Evolutionary conservation across 768 basidiomycete species (phyloP).

Genomic region (Rossbeevera mucosa): DNA sequence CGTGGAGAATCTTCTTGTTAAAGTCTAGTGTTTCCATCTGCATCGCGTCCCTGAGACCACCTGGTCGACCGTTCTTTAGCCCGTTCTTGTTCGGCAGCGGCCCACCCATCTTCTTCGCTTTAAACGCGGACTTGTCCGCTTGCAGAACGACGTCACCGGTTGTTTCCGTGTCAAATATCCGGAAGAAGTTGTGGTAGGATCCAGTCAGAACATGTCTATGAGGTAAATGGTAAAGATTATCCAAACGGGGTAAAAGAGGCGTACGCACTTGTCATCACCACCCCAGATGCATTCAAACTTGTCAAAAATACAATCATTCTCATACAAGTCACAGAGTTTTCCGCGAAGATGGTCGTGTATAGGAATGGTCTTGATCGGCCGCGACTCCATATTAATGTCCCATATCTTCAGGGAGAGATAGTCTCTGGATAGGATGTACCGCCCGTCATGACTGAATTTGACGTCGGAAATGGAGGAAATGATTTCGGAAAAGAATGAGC

Average conservation of each 20-base stretch:
- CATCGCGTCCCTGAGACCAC: conserved; percentile 75
- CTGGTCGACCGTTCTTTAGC: conserved; percentile 73
- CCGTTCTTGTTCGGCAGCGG: conserved; percentile 66
- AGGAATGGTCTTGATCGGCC: conserved; percentile 94
- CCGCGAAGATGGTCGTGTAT: conserved; percentile 97
- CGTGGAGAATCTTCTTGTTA: conserved; percentile 95
- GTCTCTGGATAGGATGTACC: conserved; percentile 94
- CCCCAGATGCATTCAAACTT: conserved; percentile 99
- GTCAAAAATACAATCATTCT: conserved; percentile 99
- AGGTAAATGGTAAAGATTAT: conserved; percentile 2
- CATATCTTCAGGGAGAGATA: conserved; percentile 98
- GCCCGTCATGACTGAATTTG: conserved; percentile 96
- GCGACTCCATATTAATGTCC: conserved; percentile 99
- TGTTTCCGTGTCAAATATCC: conserved; percentile 93
- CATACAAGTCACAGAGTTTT: conserved; percentile 97
- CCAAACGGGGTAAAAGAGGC: conserved; percentile 9
- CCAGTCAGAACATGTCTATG: conserved; percentile 93
- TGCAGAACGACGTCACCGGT: conserved; percentile 89
- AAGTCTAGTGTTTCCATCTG: conserved; percentile 84
- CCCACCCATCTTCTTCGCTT: conserved; percentile 97
- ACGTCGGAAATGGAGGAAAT: conserved; percentile 99
- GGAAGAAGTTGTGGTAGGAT: conserved; percentile 99
- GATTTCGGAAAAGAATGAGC: conserved; percentile 99
- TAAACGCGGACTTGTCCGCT: conserved; percentile 99
- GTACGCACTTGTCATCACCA: conserved; percentile 87